These are phyloP conservation scores for Periconia digitata DNA, from an alignment of 2,329 filamentous ascomycete genomes.

Conservation along the genomic window DNA sequence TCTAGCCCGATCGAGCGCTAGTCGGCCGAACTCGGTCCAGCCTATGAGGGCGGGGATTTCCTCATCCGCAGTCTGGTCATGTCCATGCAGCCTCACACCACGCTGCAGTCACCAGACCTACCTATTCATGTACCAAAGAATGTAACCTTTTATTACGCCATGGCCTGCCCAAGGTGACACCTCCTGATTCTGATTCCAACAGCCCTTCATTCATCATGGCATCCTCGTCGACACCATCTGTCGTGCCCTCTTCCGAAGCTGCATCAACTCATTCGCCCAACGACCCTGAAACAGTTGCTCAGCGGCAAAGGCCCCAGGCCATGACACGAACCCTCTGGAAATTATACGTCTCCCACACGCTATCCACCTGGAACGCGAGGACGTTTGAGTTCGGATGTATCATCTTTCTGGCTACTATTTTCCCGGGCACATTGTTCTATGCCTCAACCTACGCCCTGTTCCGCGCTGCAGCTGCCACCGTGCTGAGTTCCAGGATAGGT, in stretches of 20 bases:
- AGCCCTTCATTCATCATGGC: no score
- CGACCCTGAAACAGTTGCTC: background rate
- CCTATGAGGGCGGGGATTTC: conserved; percentile 1
- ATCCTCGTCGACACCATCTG: background rate
- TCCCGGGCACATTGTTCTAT: conserved; percentile 61
- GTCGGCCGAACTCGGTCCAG: conserved; percentile 1
- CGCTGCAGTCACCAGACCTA: background rate
- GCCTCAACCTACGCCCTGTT: conserved; percentile 70
- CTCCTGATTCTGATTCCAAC: no score
- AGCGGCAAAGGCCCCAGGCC: background rate
- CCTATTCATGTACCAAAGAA: background rate
- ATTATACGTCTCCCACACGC: conserved; percentile 50
- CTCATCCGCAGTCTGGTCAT: background rate
- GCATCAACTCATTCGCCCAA: background rate
- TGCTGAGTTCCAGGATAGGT: conserved; percentile 63
- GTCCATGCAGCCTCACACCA: background rate
- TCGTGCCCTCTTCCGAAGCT: background rate
- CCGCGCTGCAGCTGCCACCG: conserved; percentile 59
- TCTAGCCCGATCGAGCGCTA: conserved; percentile 2
- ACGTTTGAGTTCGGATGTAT: conserved; percentile 55
- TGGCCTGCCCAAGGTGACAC: no score
- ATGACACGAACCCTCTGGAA: conserved; percentile 21
- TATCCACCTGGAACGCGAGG: conserved; percentile 54
- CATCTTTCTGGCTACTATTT: conserved; percentile 50
- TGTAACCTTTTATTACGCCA: no score